These are phyloP conservation scores for Mycena rebaudengoi DNA, from an alignment of 768 basidiomycete species.

Conservation along the genomic window DNA sequence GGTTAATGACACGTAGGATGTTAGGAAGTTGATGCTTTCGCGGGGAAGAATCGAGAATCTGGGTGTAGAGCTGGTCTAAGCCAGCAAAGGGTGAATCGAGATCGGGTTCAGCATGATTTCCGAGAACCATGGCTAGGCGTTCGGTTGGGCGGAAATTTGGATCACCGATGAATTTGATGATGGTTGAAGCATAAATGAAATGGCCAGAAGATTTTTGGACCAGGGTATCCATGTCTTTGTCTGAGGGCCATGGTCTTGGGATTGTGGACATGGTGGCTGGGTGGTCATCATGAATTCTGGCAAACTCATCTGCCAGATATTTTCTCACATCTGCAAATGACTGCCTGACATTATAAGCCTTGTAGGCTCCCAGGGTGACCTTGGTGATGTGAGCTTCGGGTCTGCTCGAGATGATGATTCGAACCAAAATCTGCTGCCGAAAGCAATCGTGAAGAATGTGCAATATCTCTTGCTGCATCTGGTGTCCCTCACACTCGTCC, in stretches of 20 bases:
- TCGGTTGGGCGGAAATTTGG: constrained; percentile 5
- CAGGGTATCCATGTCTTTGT: constrained; percentile 7
- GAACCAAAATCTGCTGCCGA: background rate
- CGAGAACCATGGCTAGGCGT: constrained; percentile 15
- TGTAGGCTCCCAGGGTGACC: background rate
- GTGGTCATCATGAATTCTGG: background rate
- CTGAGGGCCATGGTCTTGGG: constrained; percentile 23
- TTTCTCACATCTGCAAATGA: background rate
- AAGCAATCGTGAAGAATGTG: background rate
- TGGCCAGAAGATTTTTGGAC: constrained; percentile 28
- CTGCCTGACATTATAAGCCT: background rate
- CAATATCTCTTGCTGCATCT: background rate
- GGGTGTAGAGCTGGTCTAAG: background rate
- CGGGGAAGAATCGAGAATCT: background rate
- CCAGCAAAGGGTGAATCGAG: background rate
- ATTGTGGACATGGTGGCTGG: background rate
- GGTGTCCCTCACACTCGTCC: too few relatives aligned
- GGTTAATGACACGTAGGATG: background rate
- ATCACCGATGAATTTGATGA: constrained; percentile 15
- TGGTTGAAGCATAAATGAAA: constrained; percentile 22
- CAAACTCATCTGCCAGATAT: background rate
- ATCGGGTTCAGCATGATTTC: background rate
- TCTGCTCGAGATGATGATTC: background rate
- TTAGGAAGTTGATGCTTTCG: background rate
- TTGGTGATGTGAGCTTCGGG: background rate